phyloP scores from a whole-genome alignment of 2,329 filamentous ascomycete genomes.

The Neonectria sp. region DNA sequence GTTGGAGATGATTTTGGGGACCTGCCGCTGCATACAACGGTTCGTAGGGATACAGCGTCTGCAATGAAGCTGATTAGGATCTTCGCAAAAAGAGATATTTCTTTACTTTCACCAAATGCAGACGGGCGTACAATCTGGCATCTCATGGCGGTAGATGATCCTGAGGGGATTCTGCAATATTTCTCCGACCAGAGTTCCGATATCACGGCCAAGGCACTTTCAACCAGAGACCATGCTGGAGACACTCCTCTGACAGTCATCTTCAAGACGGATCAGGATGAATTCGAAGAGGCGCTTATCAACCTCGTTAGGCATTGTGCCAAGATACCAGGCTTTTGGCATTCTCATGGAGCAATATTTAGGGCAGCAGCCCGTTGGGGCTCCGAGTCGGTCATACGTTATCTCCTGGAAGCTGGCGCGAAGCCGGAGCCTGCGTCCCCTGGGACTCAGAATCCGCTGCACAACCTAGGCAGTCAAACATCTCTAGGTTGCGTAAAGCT shows the following conservation, averaged over 20 bases:
- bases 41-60: too few relatives aligned
- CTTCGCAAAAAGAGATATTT: neutral
- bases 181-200: neutral
- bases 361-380: neutral
- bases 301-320: neutral
- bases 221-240: neutral
- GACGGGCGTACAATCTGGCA: neutral
- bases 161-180: neutral
- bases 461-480: neutral
- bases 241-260: neutral
- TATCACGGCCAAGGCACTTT: neutral
- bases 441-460: neutral
- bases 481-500: neutral
- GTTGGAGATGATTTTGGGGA: fast-evolving
- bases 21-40: conserved; percentile 3
- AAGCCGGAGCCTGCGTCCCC: neutral
- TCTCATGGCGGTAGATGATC: neutral
- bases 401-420: neutral
- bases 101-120: neutral
- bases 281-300: neutral
- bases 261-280: neutral
- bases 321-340: neutral
- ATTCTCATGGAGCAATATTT: conserved; percentile 3
- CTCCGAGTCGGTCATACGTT: neutral
- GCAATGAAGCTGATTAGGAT: too few relatives aligned